Percentiles rank a stretch among this genome's conserved stretches.
These are phyloP conservation scores for Lachnum nothofagi DNA, from an alignment of 2,329 filamentous ascomycete species.

Conservation along the genomic window DNA sequence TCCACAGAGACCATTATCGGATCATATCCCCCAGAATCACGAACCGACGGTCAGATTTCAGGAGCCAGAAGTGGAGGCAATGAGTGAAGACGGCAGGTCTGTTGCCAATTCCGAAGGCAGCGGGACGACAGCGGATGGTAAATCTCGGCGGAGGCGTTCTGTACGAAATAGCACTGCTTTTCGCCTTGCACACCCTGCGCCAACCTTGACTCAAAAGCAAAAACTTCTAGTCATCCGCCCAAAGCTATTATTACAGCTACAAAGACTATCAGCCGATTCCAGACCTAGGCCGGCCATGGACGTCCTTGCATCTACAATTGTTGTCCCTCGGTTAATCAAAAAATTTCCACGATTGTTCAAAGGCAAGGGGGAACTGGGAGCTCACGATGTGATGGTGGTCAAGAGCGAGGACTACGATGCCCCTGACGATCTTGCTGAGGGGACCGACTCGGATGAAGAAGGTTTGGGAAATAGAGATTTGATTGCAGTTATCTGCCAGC, in stretches of 20 bases:
- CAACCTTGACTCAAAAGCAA: constrained; percentile 55
- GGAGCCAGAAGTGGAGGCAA: constrained; percentile 26
- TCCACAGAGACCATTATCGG: constrained; percentile 26
- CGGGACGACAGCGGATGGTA: constrained; percentile 19
- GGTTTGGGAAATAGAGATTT: constrained; percentile 49
- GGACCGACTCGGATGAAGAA: constrained; percentile 47
- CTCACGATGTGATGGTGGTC: constrained; percentile 66
- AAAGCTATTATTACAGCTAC: constrained; percentile 65
- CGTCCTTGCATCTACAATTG: constrained; percentile 64
- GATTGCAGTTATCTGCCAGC: constrained; percentile 64
- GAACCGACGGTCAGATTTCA: constrained; percentile 28
- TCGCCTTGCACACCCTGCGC: constrained; percentile 62
- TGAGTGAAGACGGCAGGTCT: constrained; percentile 32
- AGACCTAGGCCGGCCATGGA: constrained; percentile 66
- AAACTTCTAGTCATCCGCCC: constrained; percentile 58
- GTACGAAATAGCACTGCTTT: constrained; percentile 57
- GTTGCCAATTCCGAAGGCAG: constrained; percentile 30
- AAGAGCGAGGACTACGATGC: constrained; percentile 61
- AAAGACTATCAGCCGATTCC: constrained; percentile 54
- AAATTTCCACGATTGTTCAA: constrained; percentile 60
- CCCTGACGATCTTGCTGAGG: constrained; percentile 46
- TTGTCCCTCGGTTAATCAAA: constrained; percentile 54
- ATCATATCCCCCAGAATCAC: constrained; percentile 17
- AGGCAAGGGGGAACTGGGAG: constrained; percentile 57
- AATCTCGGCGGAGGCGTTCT: constrained; percentile 40